Evolutionary conservation across 2,329 filamentous ascomycete species (phyloP), one percentile per base, ranked within the genome.

Genomic region (Sporothrix luriei): DNA sequence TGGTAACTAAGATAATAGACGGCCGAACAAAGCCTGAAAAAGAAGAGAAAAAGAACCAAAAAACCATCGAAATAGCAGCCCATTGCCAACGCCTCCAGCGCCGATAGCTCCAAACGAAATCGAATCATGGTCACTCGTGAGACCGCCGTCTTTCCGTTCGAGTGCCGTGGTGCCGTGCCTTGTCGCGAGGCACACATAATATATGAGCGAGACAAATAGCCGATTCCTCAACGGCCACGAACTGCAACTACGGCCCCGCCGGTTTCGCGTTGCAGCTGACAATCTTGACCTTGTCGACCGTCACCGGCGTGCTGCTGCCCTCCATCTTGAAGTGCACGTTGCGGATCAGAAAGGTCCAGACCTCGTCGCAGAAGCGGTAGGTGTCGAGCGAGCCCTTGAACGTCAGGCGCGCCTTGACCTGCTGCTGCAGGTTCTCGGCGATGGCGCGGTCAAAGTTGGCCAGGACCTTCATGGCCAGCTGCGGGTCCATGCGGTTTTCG

Each of bases 361-460:
- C 95, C 82, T 99, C 95, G 81, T 99, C 95, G 83, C 95, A 99
- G 86, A 99, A 99, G 75, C 95, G 91, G 84, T 99, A 99, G 19
- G 95, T 98, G 79, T 98, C 94, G 73, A 99, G 89, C 78, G 96
- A 95, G 62, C 95, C 95, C 94, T 99, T 99, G 85, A 99, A 99
- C 3, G 90, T 92, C 79, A 98, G 82, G 65, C 94, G 88, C 29
- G 92, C 88, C 82, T 96, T 97, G 75, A 99, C 95, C 78, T 92
- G 95, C 69, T 97, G 94, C 72, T 93, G 91, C 49, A 99, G 84
- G 24, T 94, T 91, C 77, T 97, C 93, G 19, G 95, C 92, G 69
- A 99, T 93, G 57, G 92, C 90, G 76, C 93, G 91, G 81, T 99
- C 95, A 80, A 98, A 99, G 82, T 97, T 96, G 75, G 90, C 89